Evolutionary conservation across 306 rosid species (phyloP).

Genomic region (Acacia crassicarpa): DNA sequence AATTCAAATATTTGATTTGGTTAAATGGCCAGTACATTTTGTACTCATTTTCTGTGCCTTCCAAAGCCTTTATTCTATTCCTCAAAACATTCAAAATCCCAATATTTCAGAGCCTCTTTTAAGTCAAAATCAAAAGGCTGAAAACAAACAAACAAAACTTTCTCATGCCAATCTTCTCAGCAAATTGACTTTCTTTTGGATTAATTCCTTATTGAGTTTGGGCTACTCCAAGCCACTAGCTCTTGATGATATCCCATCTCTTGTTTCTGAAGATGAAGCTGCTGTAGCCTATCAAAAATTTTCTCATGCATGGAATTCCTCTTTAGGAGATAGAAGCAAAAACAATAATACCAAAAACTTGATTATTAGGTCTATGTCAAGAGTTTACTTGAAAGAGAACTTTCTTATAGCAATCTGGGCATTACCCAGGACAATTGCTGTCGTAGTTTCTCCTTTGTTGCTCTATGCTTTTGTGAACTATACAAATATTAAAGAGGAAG

Average conservation of each 20-base stretch:
- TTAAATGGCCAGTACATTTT: slow-evolving; percentile 44
- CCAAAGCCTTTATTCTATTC: slow-evolving; percentile 34
- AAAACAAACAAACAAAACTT: slow-evolving; percentile 34
- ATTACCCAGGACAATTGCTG: slow-evolving; percentile 48
- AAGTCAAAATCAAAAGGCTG: slow-evolving; percentile 22
- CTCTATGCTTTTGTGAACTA: slow-evolving; percentile 70
- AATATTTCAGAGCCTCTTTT: slow-evolving; percentile 58
- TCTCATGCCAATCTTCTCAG: slow-evolving; percentile 39
- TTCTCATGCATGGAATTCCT: slow-evolving; percentile 52
- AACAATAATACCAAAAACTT: slow-evolving; percentile 40
- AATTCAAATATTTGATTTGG: slow-evolving; percentile 36
- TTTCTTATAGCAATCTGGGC: slow-evolving; percentile 48
- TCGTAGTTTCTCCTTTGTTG: slow-evolving; percentile 61
- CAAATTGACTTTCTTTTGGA: slow-evolving; percentile 69
- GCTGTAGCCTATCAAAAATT: slow-evolving; percentile 45
- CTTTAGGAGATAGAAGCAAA: slow-evolving; percentile 33
- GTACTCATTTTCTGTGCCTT: slow-evolving; percentile 54
- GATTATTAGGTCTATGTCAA: slow-evolving; percentile 49
- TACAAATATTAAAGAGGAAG: slow-evolving; percentile 36
- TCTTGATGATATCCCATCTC: slow-evolving; percentile 64
- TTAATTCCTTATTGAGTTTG: slow-evolving; percentile 51
- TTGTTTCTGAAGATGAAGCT: slow-evolving; percentile 68
- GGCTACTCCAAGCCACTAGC: slow-evolving; percentile 59
- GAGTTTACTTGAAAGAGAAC: slow-evolving; percentile 57
- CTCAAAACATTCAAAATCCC: slow-evolving; percentile 10